These are phyloP conservation scores for Puccinia coronata DNA, from an alignment of 1,284 basidiomycete species.

Conservation along the genomic window DNA sequence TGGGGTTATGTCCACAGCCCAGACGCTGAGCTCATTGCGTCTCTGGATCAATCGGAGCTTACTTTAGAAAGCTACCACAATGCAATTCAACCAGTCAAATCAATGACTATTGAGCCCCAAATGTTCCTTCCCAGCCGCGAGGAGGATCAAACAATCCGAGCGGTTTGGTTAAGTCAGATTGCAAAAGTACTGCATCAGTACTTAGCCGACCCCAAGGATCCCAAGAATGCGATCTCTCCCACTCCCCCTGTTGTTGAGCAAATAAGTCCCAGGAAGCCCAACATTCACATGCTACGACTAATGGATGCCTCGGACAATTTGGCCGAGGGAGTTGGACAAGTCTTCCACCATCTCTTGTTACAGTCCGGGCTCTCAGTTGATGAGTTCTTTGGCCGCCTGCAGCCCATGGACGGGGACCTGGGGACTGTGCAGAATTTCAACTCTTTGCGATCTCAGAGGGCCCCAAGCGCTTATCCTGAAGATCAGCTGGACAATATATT, in stretches of 20 bases:
- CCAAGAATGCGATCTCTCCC: too few relatives aligned
- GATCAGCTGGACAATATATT: neutral
- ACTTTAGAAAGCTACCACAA: too few relatives aligned
- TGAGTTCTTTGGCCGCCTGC: neutral
- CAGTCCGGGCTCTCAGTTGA: neutral
- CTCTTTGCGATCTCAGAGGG: neutral
- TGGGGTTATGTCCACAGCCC: neutral
- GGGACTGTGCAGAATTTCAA: constrained; percentile 7
- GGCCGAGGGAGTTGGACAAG: neutral
- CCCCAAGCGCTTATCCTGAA: neutral
- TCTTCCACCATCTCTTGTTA: neutral
- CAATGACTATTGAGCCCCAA: too few relatives aligned
- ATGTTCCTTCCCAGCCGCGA: neutral
- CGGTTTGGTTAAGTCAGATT: neutral
- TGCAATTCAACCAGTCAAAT: too few relatives aligned
- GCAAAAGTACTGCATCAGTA: neutral
- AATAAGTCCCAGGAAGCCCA: neutral
- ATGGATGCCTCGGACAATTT: constrained; percentile 1
- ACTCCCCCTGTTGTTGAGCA: neutral
- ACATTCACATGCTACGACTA: neutral
- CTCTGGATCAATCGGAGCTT: too few relatives aligned
- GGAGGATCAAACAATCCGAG: neutral
- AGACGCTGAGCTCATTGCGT: neutral
- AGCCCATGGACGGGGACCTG: neutral
- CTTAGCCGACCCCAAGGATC: neutral